Evolutionary conservation across 164 flowering plant species (phyloP).

Genomic region (Santalum album): DNA sequence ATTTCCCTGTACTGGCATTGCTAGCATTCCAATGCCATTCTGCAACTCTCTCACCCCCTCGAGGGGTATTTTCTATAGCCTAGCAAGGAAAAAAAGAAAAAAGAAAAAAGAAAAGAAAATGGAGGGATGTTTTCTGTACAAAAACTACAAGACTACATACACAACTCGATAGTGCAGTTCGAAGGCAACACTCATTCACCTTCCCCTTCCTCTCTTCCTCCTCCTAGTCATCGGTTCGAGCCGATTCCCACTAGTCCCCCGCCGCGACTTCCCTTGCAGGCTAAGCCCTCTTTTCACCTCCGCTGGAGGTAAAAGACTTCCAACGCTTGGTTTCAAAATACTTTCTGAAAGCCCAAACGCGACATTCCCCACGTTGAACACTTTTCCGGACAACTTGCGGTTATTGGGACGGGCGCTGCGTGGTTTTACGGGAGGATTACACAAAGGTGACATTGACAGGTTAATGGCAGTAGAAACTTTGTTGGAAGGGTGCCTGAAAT

Average conservation of each 20-base stretch:
- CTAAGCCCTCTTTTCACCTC: slow-evolving; percentile 26
- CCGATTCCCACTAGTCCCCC: slow-evolving; percentile 13
- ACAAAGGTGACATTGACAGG: slow-evolving; percentile 7
- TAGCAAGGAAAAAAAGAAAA: background rate
- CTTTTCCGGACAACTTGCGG: slow-evolving; percentile 13
- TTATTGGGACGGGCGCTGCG: slow-evolving; percentile 32
- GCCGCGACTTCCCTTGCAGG: slow-evolving; percentile 18
- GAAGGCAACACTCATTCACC: slow-evolving; percentile 3
- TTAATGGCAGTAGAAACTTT: slow-evolving; percentile 5
- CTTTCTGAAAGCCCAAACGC: slow-evolving; percentile 6
- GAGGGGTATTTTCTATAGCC: no score
- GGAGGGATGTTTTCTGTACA: background rate
- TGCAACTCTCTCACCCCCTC: background rate
- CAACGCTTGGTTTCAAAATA: slow-evolving; percentile 9
- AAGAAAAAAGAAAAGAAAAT: background rate
- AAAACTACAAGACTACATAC: background rate
- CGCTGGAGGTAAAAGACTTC: slow-evolving; percentile 13
- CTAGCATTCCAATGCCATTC: background rate
- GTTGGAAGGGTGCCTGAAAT: slow-evolving; percentile 5
- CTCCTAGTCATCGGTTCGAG: slow-evolving; percentile 20
- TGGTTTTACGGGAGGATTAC: slow-evolving; percentile 41
- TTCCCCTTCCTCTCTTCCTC: slow-evolving; percentile 29
- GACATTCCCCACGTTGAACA: background rate
- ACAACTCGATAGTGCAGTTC: background rate
- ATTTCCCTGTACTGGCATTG: no score